phyloP scores from a whole-genome alignment of 352 stramenopile species.

The Globisporangium camurandrum region DNA sequence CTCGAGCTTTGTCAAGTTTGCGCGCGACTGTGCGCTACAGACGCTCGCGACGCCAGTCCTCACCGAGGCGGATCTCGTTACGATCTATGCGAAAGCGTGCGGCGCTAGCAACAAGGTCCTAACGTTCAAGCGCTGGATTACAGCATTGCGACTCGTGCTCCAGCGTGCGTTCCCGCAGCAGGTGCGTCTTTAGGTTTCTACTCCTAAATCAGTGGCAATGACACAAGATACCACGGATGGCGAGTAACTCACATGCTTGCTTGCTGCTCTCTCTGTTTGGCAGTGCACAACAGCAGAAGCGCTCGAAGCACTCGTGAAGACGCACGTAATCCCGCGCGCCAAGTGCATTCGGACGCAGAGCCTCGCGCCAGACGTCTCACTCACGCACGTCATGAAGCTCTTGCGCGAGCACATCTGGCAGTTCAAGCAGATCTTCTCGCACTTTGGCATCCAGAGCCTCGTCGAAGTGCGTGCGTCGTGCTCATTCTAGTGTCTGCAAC shows the following conservation, averaged over 20 bases:
- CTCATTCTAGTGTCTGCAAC: background rate
- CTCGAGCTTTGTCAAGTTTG: slow-evolving; percentile 58
- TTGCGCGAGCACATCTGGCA: slow-evolving; percentile 61
- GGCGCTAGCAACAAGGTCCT: slow-evolving; percentile 33
- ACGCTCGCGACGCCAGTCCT: slow-evolving; percentile 20
- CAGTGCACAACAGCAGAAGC: slow-evolving; percentile 16
- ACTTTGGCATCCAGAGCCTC: slow-evolving; percentile 60
- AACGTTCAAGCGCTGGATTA: slow-evolving; percentile 44
- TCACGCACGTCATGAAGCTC: slow-evolving; percentile 62
- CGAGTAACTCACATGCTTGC: background rate
- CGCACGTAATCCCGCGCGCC: slow-evolving; percentile 37
- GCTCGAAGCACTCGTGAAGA: slow-evolving; percentile 39
- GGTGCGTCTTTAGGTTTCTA: slow-evolving; percentile 13
- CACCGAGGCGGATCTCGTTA: slow-evolving; percentile 47
- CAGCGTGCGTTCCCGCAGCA: slow-evolving; percentile 18
- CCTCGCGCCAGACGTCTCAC: slow-evolving; percentile 58
- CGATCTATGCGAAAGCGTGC: slow-evolving; percentile 31
- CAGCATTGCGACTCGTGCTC: slow-evolving; percentile 39
- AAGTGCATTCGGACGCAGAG: slow-evolving; percentile 53
- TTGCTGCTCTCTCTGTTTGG: background rate
- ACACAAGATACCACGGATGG: background rate
- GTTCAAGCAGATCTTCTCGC: slow-evolving; percentile 71
- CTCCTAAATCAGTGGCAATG: background rate
- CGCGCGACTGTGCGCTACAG: slow-evolving; percentile 50
- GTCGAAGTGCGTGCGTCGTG: slow-evolving; percentile 20